Evolutionary conservation across 2,329 filamentous ascomycete species (phyloP), one percentile per base, ranked within the genome.

Genomic region (Fonsecaea erecta): DNA sequence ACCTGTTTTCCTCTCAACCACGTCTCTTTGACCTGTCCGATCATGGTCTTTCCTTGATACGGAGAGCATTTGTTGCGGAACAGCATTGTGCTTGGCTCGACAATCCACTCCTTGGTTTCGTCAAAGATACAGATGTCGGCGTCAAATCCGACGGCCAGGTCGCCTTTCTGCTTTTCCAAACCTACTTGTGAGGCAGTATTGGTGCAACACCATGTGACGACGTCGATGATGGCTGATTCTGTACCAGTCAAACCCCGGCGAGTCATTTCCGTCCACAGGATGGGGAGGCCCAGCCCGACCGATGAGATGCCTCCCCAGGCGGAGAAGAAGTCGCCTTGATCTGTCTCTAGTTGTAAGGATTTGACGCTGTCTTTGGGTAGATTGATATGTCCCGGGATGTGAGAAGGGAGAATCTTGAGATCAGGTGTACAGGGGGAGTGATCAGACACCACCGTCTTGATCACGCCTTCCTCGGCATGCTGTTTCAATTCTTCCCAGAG

Each of bases 241-340:
- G 77, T 73, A n/a, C 76, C 76, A 8, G 81, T 76, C 34, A 83
- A 78, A 51, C 85, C 80, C 46, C 90, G 84, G 68, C 86, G 84
- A 74, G 84, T 82, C 34, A 90, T 85, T 52, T 92, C 88, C 0
- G 92, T 93, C 87, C 93, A 90, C 5, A 99, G 84, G 70, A 99
- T 97, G 3, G 92, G 92, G 3, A 99, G 84, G 0, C 95, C 95
- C 0, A 99, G 86, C 0, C 95, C 95, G 18, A 99, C 94, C 3
- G 91, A 95, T 3, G 91, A 94, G 74, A 99, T 97, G 14, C 95
- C 95, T 60, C 95, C 95, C 95, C 95, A 99, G 0, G 93, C 93
- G 3, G 90, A 88, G 79, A 98, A 95, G 84, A 99, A 98, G 79
- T 98, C 92, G 40, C 95, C 95, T 11, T 77, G 74, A 18, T 80